phyloP scores from a whole-genome alignment of 768 basidiomycete genomes.

The Suillus clintonianus region DNA sequence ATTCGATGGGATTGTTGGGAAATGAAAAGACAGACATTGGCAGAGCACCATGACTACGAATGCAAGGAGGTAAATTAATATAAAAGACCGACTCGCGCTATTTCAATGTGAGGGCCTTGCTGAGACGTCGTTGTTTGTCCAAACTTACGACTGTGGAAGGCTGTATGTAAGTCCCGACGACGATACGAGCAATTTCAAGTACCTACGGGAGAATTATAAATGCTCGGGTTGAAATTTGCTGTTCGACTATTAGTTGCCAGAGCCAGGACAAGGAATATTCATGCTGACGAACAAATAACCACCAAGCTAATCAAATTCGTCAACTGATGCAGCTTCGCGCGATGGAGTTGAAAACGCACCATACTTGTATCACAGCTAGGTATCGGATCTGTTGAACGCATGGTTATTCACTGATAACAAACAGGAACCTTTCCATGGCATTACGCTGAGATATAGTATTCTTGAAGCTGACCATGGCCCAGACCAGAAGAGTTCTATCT shows the following conservation, averaged over 20 bases:
- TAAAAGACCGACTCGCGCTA: not conserved
- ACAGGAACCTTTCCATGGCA: not conserved
- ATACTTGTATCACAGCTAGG: not conserved
- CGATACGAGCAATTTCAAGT: not conserved
- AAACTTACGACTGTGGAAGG: not conserved
- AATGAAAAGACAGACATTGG: conserved; percentile 12
- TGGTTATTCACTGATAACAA: not conserved
- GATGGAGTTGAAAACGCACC: not conserved
- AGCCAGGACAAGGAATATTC: not conserved
- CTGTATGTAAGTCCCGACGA: not conserved
- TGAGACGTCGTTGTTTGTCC: not conserved
- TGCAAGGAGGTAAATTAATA: not conserved
- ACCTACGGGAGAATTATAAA: not conserved
- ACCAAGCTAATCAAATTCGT: not conserved
- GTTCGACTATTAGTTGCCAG: not conserved
- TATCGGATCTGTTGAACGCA: not conserved
- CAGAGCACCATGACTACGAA: conserved; percentile 9
- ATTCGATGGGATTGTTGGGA: not conserved
- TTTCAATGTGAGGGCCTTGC: not conserved
- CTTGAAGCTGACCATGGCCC: not conserved
- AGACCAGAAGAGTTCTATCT: not conserved
- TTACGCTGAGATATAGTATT: not conserved
- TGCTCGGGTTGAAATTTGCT: not conserved
- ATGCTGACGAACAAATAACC: not conserved
- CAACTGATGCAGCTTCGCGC: not conserved